These are phyloP conservation scores for Arabidopsis thaliana DNA, from an alignment of 345 rosid species.

Conservation along the genomic window TAIR10.1 NC_003076.8:23864501-23865000, in stretches of 20 bases:
- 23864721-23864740: neutral
- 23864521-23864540: neutral
- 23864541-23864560: neutral
- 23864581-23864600: neutral
- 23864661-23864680: too few species aligned
- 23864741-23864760: neutral
- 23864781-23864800: neutral
- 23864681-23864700: neutral
- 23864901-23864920: constrained; percentile 20
- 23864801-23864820: neutral
- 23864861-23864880: neutral
- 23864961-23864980: constrained; percentile 38
- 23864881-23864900: neutral
- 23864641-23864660: too few species aligned
- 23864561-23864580: neutral
- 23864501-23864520: too few species aligned
- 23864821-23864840: neutral
- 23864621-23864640: too few species aligned
- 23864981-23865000: neutral
- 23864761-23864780: neutral
- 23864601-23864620: too few species aligned
- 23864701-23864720: neutral
- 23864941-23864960: constrained; percentile 49
- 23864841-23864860: neutral
- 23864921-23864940: constrained; percentile 45